phyloP scores from a whole-genome alignment of 2,329 filamentous ascomycete genomes.

The Trichoderma polysporum region DNA sequence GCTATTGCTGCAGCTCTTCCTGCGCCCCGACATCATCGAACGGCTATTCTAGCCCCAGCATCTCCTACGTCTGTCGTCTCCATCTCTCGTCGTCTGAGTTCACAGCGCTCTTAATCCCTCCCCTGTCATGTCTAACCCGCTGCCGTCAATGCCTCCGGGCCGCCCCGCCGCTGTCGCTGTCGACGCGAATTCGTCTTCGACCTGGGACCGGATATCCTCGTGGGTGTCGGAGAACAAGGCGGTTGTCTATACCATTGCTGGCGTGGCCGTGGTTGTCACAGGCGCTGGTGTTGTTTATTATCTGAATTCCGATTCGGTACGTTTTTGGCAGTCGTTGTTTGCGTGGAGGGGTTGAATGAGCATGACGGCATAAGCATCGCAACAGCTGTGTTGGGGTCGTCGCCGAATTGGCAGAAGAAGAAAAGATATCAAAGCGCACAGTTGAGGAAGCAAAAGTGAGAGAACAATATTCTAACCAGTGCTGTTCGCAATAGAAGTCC shows the following conservation, averaged over 20 bases:
- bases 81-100: constrained; percentile 26
- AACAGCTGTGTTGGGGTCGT: neutral
- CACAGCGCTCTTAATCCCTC: constrained; percentile 26
- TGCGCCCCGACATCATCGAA: constrained; percentile 37
- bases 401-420: neutral
- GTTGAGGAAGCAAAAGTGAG: neutral
- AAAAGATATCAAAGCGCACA: neutral
- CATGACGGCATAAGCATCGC: constrained; percentile 15
- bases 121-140: constrained; percentile 45
- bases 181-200: constrained; percentile 63
- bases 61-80: constrained; percentile 30
- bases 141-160: constrained; percentile 49
- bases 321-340: constrained; percentile 23
- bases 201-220: constrained; percentile 85
- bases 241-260: constrained; percentile 92
- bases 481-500: constrained; percentile 40
- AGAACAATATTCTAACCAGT: neutral
- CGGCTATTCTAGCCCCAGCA: constrained; percentile 24
- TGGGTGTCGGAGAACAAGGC: constrained; percentile 98
- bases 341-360: neutral
- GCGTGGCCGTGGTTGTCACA: constrained; percentile 87
- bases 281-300: constrained; percentile 94
- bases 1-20: constrained; percentile 34
- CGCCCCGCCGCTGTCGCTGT: constrained; percentile 48
- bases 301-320: constrained; percentile 61